Evolutionary conservation across 306 rosid species (phyloP).

Genomic region (Trifolium subterraneum): DNA sequence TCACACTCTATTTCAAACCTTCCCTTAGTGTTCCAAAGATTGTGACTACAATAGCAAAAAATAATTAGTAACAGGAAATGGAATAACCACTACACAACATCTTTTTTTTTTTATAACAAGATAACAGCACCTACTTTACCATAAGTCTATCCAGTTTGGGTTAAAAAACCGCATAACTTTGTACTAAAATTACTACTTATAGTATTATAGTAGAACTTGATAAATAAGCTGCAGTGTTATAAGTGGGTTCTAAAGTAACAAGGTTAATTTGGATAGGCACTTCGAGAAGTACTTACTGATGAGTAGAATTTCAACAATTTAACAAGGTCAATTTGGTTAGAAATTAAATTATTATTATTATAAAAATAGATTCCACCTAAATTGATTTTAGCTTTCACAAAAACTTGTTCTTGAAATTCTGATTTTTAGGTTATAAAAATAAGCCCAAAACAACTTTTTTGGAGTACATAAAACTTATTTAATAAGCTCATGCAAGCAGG

Average conservation of each 20-base stretch:
- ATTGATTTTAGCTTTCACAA: neutral
- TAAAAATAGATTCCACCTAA: neutral
- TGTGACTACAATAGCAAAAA: conserved; percentile 28
- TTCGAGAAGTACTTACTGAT: neutral
- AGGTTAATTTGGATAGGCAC: neutral
- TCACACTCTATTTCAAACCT: neutral
- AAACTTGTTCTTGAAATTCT: neutral
- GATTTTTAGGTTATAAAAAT: neutral
- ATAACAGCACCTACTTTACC: neutral
- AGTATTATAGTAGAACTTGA: neutral
- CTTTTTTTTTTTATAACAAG: neutral
- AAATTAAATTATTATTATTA: neutral
- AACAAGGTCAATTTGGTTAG: neutral
- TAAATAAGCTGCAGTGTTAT: neutral
- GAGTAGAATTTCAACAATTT: neutral
- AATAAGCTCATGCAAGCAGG: conserved; percentile 12
- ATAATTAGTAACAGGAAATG: neutral
- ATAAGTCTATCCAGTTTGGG: neutral
- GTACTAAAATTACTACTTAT: neutral
- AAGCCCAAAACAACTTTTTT: neutral
- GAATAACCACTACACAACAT: neutral
- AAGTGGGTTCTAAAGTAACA: neutral
- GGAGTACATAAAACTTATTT: neutral
- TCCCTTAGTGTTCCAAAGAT: neutral
- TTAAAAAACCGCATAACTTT: neutral